These are phyloP conservation scores for Sabuloglossum arenarium DNA, from an alignment of 495 filamentous ascomycete genomes.

Conservation along the genomic window DNA sequence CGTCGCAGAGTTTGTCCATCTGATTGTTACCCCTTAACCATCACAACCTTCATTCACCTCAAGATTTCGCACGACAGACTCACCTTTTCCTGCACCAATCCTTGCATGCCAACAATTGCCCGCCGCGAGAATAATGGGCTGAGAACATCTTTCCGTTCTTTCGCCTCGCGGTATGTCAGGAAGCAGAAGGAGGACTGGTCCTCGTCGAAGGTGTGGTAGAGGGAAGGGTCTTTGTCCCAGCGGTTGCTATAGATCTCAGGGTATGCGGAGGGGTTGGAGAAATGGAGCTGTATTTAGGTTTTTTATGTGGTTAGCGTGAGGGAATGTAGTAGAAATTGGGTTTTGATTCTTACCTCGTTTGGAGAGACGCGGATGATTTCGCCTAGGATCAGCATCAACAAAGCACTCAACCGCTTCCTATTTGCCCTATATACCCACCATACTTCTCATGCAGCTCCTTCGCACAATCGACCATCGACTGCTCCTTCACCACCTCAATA, in stretches of 20 bases:
- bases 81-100: slow-evolving; percentile 18
- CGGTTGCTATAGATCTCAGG: slow-evolving; percentile 20
- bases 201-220: slow-evolving; percentile 18
- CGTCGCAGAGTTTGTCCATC: slow-evolving; percentile 12
- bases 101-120: slow-evolving; percentile 15
- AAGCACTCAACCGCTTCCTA: slow-evolving; percentile 1
- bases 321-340: neutral
- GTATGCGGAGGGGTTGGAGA: slow-evolving; percentile 19
- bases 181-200: slow-evolving; percentile 19
- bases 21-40: neutral
- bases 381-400: slow-evolving; percentile 6
- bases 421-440: slow-evolving; percentile 8
- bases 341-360: slow-evolving; percentile 14
- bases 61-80: neutral
- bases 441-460: slow-evolving; percentile 11
- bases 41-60: no score
- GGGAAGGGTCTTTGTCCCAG: slow-evolving; percentile 18
- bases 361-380: slow-evolving; percentile 15
- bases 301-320: no score
- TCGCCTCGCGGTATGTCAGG: slow-evolving; percentile 16
- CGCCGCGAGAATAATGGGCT: slow-evolving; percentile 19
- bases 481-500: slow-evolving; percentile 8
- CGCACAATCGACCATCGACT: slow-evolving; percentile 5
- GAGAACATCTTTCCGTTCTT: slow-evolving; percentile 19
- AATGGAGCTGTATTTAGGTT: slow-evolving; percentile 24